Evolutionary conservation across 805 yeast species (phyloP).

Genomic region (Teunomyces aglyptinius): DNA sequence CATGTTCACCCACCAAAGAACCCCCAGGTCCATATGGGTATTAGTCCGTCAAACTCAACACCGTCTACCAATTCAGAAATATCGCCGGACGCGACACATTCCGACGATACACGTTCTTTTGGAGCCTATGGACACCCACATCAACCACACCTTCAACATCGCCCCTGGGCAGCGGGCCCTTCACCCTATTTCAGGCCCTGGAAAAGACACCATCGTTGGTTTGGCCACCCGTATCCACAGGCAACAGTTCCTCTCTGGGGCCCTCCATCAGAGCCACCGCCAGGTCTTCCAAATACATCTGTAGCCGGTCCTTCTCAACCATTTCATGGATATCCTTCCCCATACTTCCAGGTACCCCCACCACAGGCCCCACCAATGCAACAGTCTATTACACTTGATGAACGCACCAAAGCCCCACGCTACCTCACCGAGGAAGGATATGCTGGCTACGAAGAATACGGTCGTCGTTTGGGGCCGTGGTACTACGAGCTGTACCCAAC

Average conservation of each 20-base stretch:
- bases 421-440: not conserved
- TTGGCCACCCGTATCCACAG: not conserved
- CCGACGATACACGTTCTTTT: slow-evolving; percentile 1
- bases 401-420: not conserved
- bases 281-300: not conserved
- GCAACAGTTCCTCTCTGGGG: not conserved
- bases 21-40: not conserved
- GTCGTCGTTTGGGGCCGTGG: not conserved
- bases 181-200: not conserved
- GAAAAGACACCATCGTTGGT: slow-evolving; percentile 4
- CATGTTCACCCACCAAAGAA: not conserved
- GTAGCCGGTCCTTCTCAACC: not conserved
- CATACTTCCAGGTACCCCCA: not conserved
- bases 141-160: not conserved
- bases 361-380: not conserved
- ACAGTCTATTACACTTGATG: not conserved
- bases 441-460: not conserved
- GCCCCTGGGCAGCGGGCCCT: slow-evolving; percentile 1
- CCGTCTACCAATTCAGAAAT: not conserved
- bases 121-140: not conserved
- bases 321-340: not conserved
- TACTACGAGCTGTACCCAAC: not conserved
- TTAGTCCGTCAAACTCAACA: not conserved
- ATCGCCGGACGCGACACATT: not conserved
- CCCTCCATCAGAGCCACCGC: not conserved